Evolutionary conservation across 352 stramenopile species (phyloP), one percentile per base, ranked within the genome.

Genomic region (Stephanocyclus meneghinianus): DNA sequence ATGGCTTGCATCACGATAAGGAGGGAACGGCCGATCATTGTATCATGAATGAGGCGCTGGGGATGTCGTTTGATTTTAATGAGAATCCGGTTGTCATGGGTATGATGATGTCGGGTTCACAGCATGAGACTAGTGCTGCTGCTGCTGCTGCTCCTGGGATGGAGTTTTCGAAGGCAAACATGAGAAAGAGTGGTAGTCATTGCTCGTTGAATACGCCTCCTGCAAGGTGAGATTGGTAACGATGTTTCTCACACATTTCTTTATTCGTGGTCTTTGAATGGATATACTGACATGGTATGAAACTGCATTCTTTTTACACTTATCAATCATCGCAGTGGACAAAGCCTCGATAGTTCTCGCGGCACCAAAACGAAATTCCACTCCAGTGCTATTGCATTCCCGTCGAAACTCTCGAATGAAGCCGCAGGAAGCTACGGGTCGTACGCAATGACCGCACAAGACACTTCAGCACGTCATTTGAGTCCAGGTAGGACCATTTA

Each of bases 401-500:
- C 30, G 11, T 45, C 5, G 9, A n/a, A 63, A 4, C 13, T 13
- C 45, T 45, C 7, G 11, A 47, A 44, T 55, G 15, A 13, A 44
- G 40, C 18, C 29, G 29, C 11, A 57, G 40, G 44, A 69, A 55
- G 40, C n/a, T 51, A 13, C 11, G 45, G 44, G 5, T 11, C 18
- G 2, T 45, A 47, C 30, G 16, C 13, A 76, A 21, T 7, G 9
- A 63, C 44, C 26, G 42, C 37, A 13, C 26, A 29, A 2, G 50
- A 2, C 50, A 29, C 45, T 53, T 26, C 67, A 75, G 47, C 40
- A 32, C 77, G 79, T 16, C 71, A 80, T 44, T 51, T 59, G 13
- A 84, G 77, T 70, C 77, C 77, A 48, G 77, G 71, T 6, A 66
- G 71, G 45, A 84, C 77, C 30, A 74, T 84, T 18, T 84, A 84